phyloP scores from a whole-genome alignment of 768 basidiomycete species.

The Mycena vulgaris region DNA sequence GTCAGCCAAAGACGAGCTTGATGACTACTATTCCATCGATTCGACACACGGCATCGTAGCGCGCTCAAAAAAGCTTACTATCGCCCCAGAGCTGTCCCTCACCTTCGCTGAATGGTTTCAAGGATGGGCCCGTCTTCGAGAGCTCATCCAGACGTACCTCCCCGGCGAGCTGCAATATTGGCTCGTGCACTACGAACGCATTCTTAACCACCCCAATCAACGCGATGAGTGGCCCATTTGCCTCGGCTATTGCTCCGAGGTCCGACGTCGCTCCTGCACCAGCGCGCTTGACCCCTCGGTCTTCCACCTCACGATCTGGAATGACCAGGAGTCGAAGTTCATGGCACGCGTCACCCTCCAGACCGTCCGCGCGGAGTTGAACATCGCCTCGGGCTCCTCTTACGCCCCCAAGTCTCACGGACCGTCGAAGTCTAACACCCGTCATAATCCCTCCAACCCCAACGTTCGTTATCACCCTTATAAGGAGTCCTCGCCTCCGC shows the following conservation, averaged over 20 bases:
- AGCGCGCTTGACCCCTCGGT: slow-evolving; percentile 14
- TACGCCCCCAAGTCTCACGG: too few relatives aligned
- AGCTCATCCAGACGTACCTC: slow-evolving; percentile 29
- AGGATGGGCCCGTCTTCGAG: slow-evolving; percentile 37
- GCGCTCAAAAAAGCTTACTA: slow-evolving; percentile 10
- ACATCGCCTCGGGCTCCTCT: too few relatives aligned
- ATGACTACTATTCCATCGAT: neutral
- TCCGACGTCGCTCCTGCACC: slow-evolving; percentile 21
- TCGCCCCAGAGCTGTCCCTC: slow-evolving; percentile 29
- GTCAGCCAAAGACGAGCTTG: neutral
- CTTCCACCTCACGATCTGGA: slow-evolving; percentile 32
- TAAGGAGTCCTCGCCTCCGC: neutral
- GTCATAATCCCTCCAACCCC: too few relatives aligned
- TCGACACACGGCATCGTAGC: slow-evolving; percentile 21
- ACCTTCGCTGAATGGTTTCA: slow-evolving; percentile 43
- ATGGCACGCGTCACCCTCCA: neutral
- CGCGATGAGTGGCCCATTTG: slow-evolving; percentile 33
- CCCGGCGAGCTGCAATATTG: slow-evolving; percentile 24
- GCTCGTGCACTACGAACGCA: slow-evolving; percentile 34
- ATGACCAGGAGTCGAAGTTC: slow-evolving; percentile 16
- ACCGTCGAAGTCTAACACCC: too few relatives aligned
- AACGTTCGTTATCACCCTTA: neutral
- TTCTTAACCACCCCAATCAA: slow-evolving; percentile 16
- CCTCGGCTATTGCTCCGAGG: slow-evolving; percentile 34
- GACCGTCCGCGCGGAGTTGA: neutral